These are phyloP conservation scores for Solanum megistacrolobum DNA, from an alignment of 257 asterid species.

Conservation along the genomic window DNA sequence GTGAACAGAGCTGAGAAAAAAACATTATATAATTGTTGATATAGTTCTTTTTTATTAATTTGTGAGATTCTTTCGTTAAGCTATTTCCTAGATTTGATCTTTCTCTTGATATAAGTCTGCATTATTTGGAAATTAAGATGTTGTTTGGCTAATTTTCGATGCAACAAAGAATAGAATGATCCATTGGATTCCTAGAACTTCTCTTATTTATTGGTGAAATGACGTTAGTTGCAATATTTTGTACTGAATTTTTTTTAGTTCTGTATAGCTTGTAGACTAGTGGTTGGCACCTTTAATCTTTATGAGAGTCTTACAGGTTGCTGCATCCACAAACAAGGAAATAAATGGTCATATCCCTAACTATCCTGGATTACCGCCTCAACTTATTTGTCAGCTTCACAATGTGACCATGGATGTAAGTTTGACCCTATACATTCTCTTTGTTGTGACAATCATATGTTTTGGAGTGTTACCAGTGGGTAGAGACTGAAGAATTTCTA, in stretches of 20 bases:
- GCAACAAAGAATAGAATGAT: not conserved
- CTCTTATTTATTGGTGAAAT: not conserved
- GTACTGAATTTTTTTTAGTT: not conserved
- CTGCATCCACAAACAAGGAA: slow-evolving; percentile 95
- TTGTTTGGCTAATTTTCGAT: not conserved
- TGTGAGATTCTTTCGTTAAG: not conserved
- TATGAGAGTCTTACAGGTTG: slow-evolving; percentile 39
- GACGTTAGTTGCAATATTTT: not conserved
- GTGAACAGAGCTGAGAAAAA: not conserved
- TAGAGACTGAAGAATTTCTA: not conserved
- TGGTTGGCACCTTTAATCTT: not conserved
- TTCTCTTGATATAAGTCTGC: not conserved
- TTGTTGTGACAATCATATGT: not conserved
- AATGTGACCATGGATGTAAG: slow-evolving; percentile 93
- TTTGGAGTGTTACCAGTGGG: not conserved
- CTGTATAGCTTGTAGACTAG: not conserved
- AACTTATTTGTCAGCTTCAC: slow-evolving; percentile 91
- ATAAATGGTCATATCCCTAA: slow-evolving; percentile 66
- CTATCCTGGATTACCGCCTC: slow-evolving; percentile 90
- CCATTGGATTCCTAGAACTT: not conserved
- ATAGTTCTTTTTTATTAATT: not conserved
- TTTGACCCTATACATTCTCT: not conserved
- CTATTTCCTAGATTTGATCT: not conserved
- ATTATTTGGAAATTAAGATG: not conserved
- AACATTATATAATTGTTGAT: not conserved